phyloP scores from a whole-genome alignment of 2,329 filamentous ascomycete species.

The Claviceps purpurea region DNA sequence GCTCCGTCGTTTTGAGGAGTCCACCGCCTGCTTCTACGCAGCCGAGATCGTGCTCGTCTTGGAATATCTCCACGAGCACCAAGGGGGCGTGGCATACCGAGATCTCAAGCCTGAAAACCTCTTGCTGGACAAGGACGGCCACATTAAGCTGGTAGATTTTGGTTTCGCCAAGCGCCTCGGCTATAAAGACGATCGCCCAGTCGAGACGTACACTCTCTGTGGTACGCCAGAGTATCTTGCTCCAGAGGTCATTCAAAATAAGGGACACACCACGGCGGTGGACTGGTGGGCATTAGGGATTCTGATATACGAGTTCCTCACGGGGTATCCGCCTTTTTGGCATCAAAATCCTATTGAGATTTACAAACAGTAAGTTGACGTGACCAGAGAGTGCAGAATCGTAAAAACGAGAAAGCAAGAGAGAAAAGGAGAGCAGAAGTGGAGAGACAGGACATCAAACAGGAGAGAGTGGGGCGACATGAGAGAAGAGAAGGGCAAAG shows the following conservation, averaged over 20 bases:
- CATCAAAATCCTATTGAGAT: slow-evolving; percentile 78
- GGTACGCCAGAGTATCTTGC: slow-evolving; percentile 76
- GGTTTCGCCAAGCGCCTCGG: slow-evolving; percentile 73
- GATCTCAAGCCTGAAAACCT: slow-evolving; percentile 78
- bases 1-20: slow-evolving; percentile 65
- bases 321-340: slow-evolving; percentile 78
- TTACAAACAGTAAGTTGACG: slow-evolving; percentile 52
- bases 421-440: no score
- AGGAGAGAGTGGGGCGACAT: no score
- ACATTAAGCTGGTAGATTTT: slow-evolving; percentile 75
- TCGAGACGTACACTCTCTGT: slow-evolving; percentile 71
- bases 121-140: slow-evolving; percentile 61
- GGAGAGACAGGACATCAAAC: no score
- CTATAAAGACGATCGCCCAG: slow-evolving; percentile 31
- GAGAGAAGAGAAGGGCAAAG: neutral
- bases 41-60: slow-evolving; percentile 74
- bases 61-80: slow-evolving; percentile 66
- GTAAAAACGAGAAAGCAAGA: no score
- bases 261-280: slow-evolving; percentile 61
- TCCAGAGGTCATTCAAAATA: slow-evolving; percentile 74
- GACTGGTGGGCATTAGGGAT: slow-evolving; percentile 86
- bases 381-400: neutral
- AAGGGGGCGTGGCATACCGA: slow-evolving; percentile 66
- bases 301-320: slow-evolving; percentile 71
- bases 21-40: slow-evolving; percentile 67